Evolutionary conservation across 129 eudicot species (phyloP), one percentile per base, ranked within the genome.

Genomic region (Escallonia rubra): DNA sequence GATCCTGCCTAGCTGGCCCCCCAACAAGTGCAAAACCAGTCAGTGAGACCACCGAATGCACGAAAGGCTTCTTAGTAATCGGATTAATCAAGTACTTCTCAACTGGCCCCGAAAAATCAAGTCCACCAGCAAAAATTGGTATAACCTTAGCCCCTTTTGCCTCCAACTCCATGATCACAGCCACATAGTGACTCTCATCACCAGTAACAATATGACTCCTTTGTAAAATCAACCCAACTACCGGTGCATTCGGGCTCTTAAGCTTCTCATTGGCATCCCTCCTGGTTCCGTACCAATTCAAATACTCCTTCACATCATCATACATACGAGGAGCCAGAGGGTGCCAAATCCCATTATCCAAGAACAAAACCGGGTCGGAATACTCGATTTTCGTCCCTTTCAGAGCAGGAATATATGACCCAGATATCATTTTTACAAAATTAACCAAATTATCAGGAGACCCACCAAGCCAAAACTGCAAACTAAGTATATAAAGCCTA

Each of bases 391-490:
- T 81, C 71, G 64, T 54, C 77, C 90, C 97, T 76, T 90, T 94
- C 64, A 94, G 58, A 15, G 94, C 93, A 6, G 99, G 99, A 50
- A 94, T 78, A 70, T 94, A 94, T 6, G 99, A 87, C 44, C 99
- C 96, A 4, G 97, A 85, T 16, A 94, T 79, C 99, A 94, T 90
- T 58, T 90, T 94, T 15, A 94, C 80, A 74, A 94, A 94, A 58
- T 94, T 94, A 6, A 79, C 90, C 81, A 94, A 62, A 83, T 94
- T 94, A 77, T 94, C 97, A 58, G 99, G 99, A 0, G 99, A 94
- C 38, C 99, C 99, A 38, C 99, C 99, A 41, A 94, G 97, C 99
- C 97, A 94, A 71, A 94, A 94, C 94, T 94, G 97, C 81, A 94
- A 72, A 75, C 99, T 94, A 3, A 94, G 88, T 9, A 94, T 94